Conservation (phyloP, 192 early-diverging fungal species). For the Coemansia sp. region DNA sequence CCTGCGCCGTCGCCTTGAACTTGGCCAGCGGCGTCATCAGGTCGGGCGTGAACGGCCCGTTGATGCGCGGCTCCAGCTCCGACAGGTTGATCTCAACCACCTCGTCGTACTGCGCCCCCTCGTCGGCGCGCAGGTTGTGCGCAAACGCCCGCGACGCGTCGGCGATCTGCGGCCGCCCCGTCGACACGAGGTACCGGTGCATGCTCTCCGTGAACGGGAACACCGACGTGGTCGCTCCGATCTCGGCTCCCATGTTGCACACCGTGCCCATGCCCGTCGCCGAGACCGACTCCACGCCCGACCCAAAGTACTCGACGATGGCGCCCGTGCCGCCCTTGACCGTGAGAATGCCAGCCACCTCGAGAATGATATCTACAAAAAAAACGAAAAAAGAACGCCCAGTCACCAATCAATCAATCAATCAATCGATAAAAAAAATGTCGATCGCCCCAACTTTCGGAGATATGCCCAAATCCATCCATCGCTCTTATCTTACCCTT, state of each 20-base stretch:
- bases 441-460: slow-evolving; percentile 66
- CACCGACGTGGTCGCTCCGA: slow-evolving; percentile 85
- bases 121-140: slow-evolving; percentile 80
- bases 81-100: slow-evolving; percentile 91
- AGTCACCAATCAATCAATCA: slow-evolving; percentile 83
- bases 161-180: slow-evolving; percentile 80
- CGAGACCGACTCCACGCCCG: slow-evolving; percentile 82
- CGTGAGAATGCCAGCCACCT: slow-evolving; percentile 69
- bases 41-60: slow-evolving; percentile 99
- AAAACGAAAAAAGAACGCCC: background rate
- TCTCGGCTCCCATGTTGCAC: slow-evolving; percentile 99
- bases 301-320: slow-evolving; percentile 97
- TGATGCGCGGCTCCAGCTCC: slow-evolving; percentile 92
- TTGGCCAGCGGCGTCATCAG: slow-evolving; percentile 87
- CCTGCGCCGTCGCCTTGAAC: slow-evolving; percentile 83
- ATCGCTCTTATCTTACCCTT: slow-evolving; percentile 73
- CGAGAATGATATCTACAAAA: slow-evolving; percentile 66
- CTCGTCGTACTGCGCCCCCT: slow-evolving; percentile 76
- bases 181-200: slow-evolving; percentile 87
- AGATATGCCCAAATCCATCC: background rate
- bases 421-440: slow-evolving; percentile 55
- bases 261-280: slow-evolving; percentile 99
- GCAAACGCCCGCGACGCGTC: slow-evolving; percentile 55
- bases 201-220: slow-evolving; percentile 94
- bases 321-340: slow-evolving; percentile 94